Percentiles rank a stretch among this genome's conserved stretches.
Evolutionary conservation across 306 rosid species (phyloP).

Genomic region (Carpinus viminea): DNA sequence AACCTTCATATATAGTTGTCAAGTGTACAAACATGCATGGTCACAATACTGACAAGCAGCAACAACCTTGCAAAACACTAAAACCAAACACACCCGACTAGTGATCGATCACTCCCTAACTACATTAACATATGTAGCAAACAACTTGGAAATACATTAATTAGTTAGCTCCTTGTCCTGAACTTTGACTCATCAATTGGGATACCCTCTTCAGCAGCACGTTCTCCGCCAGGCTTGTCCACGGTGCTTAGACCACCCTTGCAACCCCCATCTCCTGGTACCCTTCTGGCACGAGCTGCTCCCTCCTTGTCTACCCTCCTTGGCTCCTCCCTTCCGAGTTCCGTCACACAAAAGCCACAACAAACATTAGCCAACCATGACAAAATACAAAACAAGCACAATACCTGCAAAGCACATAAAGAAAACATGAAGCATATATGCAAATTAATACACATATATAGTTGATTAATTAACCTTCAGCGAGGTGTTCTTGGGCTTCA

Average conservation of each 20-base stretch:
- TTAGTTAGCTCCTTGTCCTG: conserved; percentile 13
- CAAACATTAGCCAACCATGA: neutral
- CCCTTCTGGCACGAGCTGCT: conserved; percentile 58
- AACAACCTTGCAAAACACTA: neutral
- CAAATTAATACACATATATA: too few species aligned
- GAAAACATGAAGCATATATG: too few species aligned
- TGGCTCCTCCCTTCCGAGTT: conserved; percentile 54
- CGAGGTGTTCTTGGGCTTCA: conserved; percentile 39
- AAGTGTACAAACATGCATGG: neutral
- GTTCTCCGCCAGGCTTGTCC: conserved; percentile 55
- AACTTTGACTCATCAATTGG: conserved; percentile 67
- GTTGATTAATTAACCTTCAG: conserved; percentile 22
- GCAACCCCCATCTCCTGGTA: conserved; percentile 72
- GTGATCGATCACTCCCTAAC: neutral
- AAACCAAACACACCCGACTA: neutral
- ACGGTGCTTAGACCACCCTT: conserved; percentile 67
- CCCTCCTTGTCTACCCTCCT: conserved; percentile 67
- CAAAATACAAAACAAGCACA: too few species aligned
- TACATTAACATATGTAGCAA: neutral
- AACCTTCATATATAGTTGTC: neutral
- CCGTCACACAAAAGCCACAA: neutral
- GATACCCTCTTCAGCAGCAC: conserved; percentile 58
- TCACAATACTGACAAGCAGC: neutral
- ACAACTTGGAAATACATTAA: neutral
- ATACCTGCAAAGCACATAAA: too few species aligned